Conservation (phyloP, 164 flowering plant species). For the Annona squamosa region DNA sequence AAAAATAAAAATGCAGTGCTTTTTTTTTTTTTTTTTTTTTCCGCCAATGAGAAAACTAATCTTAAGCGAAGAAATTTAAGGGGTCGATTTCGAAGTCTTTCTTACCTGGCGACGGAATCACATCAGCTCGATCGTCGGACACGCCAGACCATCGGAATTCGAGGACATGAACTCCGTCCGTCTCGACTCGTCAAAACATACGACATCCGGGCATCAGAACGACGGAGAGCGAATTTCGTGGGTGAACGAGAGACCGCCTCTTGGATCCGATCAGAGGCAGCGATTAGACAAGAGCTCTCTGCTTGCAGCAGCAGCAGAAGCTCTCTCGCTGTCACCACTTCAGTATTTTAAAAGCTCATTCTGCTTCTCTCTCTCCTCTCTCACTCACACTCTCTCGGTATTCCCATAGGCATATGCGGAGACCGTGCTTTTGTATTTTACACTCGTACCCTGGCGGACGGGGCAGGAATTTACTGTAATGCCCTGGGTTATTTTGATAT, state of each 20-base stretch:
- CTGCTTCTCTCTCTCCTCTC: background rate
- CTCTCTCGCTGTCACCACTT: background rate
- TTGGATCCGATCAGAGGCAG: constrained; percentile 5
- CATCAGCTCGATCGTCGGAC: background rate
- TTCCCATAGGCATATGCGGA: no score
- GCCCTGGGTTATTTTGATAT: background rate
- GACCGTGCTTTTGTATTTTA: background rate
- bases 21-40: no score
- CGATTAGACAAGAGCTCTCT: background rate
- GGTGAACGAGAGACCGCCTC: background rate
- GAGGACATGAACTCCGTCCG: background rate
- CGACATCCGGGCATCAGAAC: background rate
- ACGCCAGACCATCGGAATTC: background rate
- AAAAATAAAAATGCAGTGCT: no score
- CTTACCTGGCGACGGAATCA: background rate
- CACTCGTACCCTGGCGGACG: background rate
- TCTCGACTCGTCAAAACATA: background rate
- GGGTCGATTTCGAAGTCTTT: background rate
- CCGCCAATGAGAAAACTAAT: no score
- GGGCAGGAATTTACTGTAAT: background rate
- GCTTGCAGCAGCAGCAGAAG: background rate
- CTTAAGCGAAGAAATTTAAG: no score
- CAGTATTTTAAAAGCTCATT: background rate
- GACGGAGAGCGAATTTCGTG: background rate
- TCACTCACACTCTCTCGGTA: background rate